Percentiles rank a stretch among this genome's conserved stretches.
These are phyloP conservation scores for Crithidia sp. DNA, from an alignment of 208 protist species.

Conservation along the genomic window DNA sequence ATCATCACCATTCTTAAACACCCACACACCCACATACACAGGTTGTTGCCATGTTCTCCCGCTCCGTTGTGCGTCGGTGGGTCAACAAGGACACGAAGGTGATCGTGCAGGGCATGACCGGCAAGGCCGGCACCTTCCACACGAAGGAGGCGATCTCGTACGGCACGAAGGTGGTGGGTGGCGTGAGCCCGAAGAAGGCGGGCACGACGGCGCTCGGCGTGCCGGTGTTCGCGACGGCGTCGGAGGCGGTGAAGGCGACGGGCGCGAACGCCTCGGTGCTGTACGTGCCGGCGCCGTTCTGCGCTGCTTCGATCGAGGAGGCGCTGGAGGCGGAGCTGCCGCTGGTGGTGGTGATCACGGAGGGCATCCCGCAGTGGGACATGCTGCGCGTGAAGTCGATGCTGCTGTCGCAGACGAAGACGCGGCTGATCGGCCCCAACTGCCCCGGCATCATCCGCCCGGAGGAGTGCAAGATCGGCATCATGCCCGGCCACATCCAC, in stretches of 20 bases:
- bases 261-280: slow-evolving; percentile 96
- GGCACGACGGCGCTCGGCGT: slow-evolving; percentile 94
- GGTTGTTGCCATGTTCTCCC: slow-evolving; percentile 56
- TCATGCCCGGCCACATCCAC: slow-evolving; percentile 99
- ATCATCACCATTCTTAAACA: background rate
- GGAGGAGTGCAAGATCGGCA: slow-evolving; percentile 99
- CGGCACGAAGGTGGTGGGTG: slow-evolving; percentile 98
- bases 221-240: slow-evolving; percentile 95
- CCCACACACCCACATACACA: background rate
- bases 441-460: slow-evolving; percentile 98
- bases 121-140: slow-evolving; percentile 98
- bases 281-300: slow-evolving; percentile 97
- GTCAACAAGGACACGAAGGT: slow-evolving; percentile 97
- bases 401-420: slow-evolving; percentile 93
- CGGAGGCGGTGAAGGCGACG: slow-evolving; percentile 92
- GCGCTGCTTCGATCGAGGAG: slow-evolving; percentile 96
- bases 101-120: slow-evolving; percentile 99
- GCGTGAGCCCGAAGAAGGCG: slow-evolving; percentile 97
- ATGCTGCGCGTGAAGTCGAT: slow-evolving; percentile 96
- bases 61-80: slow-evolving; percentile 65
- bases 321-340: slow-evolving; percentile 97
- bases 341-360: slow-evolving; percentile 98
- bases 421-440: slow-evolving; percentile 98
- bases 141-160: slow-evolving; percentile 97
- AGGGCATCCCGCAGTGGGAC: slow-evolving; percentile 99